Evolutionary conservation across 257 asterid species (phyloP).

Genomic region (Anisodus acutangulus): DNA sequence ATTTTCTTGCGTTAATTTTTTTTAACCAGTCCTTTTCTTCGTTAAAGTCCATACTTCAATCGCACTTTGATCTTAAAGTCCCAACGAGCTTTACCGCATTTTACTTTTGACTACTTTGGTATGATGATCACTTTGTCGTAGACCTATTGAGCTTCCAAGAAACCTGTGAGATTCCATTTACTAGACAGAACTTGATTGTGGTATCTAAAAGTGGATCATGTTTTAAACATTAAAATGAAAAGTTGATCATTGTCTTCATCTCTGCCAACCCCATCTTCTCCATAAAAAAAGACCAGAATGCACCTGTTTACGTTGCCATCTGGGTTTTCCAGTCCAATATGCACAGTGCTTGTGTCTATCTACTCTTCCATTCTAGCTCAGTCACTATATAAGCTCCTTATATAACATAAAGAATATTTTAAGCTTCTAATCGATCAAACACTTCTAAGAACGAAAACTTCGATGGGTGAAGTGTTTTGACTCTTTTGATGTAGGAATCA

Average conservation of each 20-base stretch:
- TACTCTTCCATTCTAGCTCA: not conserved
- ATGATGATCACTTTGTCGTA: not conserved
- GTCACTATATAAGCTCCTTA: not conserved
- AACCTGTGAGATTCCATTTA: not conserved
- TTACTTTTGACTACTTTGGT: not conserved
- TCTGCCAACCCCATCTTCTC: not conserved
- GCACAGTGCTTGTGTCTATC: not conserved
- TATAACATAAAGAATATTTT: not conserved
- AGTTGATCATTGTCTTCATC: not conserved
- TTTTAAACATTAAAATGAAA: not conserved
- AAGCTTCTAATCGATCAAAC: not conserved
- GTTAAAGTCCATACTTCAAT: not conserved
- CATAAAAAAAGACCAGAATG: not conserved
- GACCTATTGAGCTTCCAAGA: not conserved
- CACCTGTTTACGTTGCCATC: not conserved
- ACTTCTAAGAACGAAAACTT: not conserved
- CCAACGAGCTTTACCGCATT: not conserved
- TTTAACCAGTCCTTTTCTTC: not conserved
- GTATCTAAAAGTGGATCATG: not conserved
- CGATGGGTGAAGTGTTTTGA: not conserved
- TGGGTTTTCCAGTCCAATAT: not conserved
- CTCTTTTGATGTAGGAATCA: not conserved
- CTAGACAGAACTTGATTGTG: not conserved
- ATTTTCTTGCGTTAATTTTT: not conserved
- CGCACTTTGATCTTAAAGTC: not conserved